These are phyloP conservation scores for Barbatosphaeria neglecta DNA, from an alignment of 495 filamentous ascomycete genomes.

Conservation along the genomic window DNA sequence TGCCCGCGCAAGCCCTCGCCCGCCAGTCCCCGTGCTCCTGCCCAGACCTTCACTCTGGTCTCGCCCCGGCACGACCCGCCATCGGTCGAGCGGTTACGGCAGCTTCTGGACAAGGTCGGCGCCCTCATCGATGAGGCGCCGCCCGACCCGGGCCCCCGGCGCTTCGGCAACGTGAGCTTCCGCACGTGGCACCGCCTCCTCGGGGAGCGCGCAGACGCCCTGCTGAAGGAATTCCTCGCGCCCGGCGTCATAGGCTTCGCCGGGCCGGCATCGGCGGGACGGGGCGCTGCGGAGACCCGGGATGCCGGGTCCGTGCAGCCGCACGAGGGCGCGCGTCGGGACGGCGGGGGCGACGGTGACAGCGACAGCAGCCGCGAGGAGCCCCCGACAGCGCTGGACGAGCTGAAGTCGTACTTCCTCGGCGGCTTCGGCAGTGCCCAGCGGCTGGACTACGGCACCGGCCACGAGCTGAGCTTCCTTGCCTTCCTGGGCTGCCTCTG, in stretches of 20 bases:
- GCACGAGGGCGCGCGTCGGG: not conserved
- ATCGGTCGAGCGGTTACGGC: conserved; percentile 51
- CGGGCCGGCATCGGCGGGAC: no score
- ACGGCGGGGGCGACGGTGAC: not conserved
- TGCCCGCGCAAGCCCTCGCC: conserved; percentile 47
- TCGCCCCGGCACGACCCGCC: conserved; percentile 24
- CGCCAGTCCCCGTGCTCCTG: conserved; percentile 15
- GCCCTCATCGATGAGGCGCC: conserved; percentile 65
- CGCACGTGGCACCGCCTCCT: conserved; percentile 67
- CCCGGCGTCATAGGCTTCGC: conserved; percentile 31
- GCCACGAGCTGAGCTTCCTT: conserved; percentile 88
- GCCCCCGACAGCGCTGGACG: conserved; percentile 23
- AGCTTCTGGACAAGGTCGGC: conserved; percentile 48
- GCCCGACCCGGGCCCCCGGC: conserved; percentile 69
- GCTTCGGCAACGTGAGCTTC: conserved; percentile 89
- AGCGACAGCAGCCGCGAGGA: not conserved
- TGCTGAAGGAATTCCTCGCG: conserved; percentile 55
- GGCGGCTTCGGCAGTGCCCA: conserved; percentile 83
- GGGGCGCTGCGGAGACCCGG: not conserved
- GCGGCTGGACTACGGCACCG: conserved; percentile 88
- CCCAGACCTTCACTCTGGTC: conserved; percentile 39
- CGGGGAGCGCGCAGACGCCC: conserved; percentile 39
- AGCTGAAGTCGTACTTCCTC: conserved; percentile 69
- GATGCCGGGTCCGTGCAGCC: conserved; percentile 1
- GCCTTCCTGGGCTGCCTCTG: conserved; percentile 84